Base-by-base conservation (phyloP, 2,329 filamentous ascomycete genomes). In the Ploettnerulaceae sp. region DNA sequence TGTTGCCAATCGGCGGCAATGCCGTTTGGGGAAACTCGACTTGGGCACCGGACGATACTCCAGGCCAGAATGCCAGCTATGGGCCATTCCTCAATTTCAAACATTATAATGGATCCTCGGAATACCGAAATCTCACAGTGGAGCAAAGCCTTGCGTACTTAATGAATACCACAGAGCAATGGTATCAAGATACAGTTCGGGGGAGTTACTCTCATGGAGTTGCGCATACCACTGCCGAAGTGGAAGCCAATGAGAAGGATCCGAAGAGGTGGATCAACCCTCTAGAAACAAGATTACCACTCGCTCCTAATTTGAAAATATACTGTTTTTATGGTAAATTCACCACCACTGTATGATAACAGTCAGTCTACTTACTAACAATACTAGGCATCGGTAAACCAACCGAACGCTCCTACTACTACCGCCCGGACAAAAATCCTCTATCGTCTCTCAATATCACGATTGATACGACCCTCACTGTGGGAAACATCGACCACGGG, bases 1-100 rank as follows among this genome's bases (percentile, higher is more conserved):
- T 98, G 93, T 76, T 98, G 1, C 93, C 93, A 5, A 88, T 96
- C 34, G 93, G 93, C 25, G 93, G 93, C 18, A 82, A 95, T 48
- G 86, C 86, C 0, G 82, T 98, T n/a, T 98, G 93, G 93, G 93
- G 93, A 12, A 90, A 95, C 60, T 66, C 78, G 22, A 83, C 82
- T 5, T 89, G 87, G 73, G 93, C 93, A 0, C 93, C 93, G 0
- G 93, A 98, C 59, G 93, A 98, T 62, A 65, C 69, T 26, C 82
- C 84, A 0, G 84, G 76, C 3, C 88, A 94, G 61, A 76, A 77
- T 21, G 71, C 80, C 47, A 87, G 81, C 4, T 95, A 77, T 61
- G 93, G 93, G 5, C 84, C 83, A 12, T 81, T 96, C 55, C 68
- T 98, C 28, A 93, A 90, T 60, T 98, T 97, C 69, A 82, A 82